These are phyloP conservation scores for Colletotrichum orchidophilum DNA, from an alignment of 2,329 filamentous ascomycete species.

Conservation along the genomic window DNA sequence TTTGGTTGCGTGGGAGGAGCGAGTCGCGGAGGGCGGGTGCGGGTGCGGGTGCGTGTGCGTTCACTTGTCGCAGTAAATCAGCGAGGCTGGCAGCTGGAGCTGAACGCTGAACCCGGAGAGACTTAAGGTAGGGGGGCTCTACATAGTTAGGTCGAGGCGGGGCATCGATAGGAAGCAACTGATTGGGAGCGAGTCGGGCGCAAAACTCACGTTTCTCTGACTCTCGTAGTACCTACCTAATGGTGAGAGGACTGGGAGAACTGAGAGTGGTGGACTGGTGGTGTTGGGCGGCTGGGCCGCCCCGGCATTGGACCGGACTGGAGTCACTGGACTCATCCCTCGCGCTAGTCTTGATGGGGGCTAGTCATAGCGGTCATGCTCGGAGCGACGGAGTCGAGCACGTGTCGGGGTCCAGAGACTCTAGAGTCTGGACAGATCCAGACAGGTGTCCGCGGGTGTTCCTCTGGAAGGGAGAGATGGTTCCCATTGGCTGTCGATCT, in stretches of 20 bases:
- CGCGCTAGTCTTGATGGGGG: neutral
- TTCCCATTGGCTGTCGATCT: conserved; percentile 3
- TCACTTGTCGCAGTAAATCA: conserved; percentile 15
- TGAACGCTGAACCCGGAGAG: neutral
- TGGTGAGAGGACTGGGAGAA: neutral
- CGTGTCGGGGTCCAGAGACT: conserved; percentile 25
- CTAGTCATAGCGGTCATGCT: neutral
- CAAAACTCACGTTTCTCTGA: conserved; percentile 23
- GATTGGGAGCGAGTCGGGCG: conserved; percentile 16
- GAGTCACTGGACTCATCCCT: neutral
- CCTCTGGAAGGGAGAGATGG: neutral
- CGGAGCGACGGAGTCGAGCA: neutral
- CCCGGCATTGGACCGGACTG: neutral
- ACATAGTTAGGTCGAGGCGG: neutral
- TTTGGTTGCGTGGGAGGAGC: neutral
- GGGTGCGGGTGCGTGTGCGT: neutral
- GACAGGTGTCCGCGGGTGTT: conserved; percentile 7
- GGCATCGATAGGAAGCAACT: neutral
- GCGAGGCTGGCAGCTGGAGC: conserved; percentile 27
- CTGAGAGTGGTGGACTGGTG: neutral
- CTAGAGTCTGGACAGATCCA: conserved; percentile 2
- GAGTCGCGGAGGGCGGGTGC: neutral
- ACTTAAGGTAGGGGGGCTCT: too few species aligned
- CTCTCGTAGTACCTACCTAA: neutral
- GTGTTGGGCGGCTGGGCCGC: neutral